Conservation (phyloP, 768 basidiomycete species). For the Russula dissimulans region DNA sequence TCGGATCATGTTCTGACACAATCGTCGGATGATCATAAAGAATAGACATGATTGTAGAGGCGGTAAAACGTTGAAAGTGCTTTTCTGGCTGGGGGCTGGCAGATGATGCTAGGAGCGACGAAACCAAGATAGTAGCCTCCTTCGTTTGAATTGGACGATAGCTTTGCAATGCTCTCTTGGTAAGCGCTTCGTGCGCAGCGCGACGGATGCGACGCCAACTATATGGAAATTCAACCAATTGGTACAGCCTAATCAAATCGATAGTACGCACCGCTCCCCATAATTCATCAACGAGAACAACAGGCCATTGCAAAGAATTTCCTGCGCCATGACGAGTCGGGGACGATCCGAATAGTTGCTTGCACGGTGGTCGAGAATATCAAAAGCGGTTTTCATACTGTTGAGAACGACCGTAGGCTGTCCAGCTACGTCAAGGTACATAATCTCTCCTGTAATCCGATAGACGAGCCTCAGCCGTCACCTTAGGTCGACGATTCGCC, state of each 20-base stretch:
- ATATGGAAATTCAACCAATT: too few species aligned
- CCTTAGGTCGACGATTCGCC: background rate
- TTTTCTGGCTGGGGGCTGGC: constrained; percentile 22
- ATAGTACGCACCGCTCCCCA: background rate
- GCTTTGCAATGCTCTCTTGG: constrained; percentile 17
- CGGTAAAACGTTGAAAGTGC: constrained; percentile 23
- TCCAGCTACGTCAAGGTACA: constrained; percentile 18
- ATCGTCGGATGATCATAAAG: constrained; percentile 19
- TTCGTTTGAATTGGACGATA: constrained; percentile 24
- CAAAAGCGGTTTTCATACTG: constrained; percentile 20
- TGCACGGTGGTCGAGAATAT: constrained; percentile 12
- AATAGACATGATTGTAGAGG: constrained; percentile 24
- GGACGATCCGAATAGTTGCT: constrained; percentile 24
- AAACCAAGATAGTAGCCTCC: constrained; percentile 25
- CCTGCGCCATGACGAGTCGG: background rate
- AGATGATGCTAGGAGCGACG: constrained; percentile 24
- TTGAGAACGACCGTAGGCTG: too few species aligned
- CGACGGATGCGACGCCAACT: constrained; percentile 23
- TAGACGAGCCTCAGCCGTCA: background rate
- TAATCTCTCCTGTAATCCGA: constrained; percentile 3
- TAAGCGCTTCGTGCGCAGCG: constrained; percentile 27
- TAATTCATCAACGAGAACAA: background rate
- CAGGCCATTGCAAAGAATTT: constrained; percentile 1
- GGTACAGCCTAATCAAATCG: background rate
- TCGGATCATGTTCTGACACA: background rate